Percentiles rank a stretch among this genome's conserved stretches.
These are phyloP conservation scores for Erythrobasidium yunnanense DNA, from an alignment of 768 basidiomycete genomes.

Conservation along the genomic window DNA sequence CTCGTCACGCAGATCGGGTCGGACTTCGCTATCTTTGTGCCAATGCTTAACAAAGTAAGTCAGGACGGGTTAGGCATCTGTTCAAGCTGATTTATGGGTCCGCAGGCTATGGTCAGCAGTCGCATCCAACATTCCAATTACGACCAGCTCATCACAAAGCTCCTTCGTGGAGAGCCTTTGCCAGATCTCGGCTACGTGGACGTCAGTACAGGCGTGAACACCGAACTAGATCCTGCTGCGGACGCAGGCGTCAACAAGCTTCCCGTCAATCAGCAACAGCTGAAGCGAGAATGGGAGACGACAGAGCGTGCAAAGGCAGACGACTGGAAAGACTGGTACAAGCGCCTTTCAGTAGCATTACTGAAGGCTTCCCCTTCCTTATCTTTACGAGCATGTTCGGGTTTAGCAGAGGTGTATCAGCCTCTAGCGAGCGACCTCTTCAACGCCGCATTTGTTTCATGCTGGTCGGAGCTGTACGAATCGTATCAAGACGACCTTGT, in stretches of 20 bases:
- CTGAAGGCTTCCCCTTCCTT: slow-evolving; percentile 98
- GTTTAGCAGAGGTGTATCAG: slow-evolving; percentile 76
- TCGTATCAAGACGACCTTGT: slow-evolving; percentile 98
- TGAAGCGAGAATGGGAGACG: slow-evolving; percentile 94
- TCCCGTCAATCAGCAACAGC: slow-evolving; percentile 88
- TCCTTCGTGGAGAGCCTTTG: slow-evolving; percentile 81
- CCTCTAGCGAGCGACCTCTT: slow-evolving; percentile 88
- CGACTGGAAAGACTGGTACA: slow-evolving; percentile 95
- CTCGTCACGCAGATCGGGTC: slow-evolving; percentile 85
- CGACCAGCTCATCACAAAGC: slow-evolving; percentile 73
- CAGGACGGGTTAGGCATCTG: background rate
- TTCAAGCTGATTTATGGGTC: background rate
- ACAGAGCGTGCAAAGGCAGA: slow-evolving; percentile 47
- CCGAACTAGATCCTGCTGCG: slow-evolving; percentile 39
- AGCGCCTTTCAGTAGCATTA: slow-evolving; percentile 78
- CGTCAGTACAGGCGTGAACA: slow-evolving; percentile 25
- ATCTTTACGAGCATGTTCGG: slow-evolving; percentile 93
- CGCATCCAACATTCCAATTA: slow-evolving; percentile 71
- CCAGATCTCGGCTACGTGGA: slow-evolving; percentile 70
- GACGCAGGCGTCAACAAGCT: slow-evolving; percentile 72
- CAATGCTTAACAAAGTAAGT: slow-evolving; percentile 84
- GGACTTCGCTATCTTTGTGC: slow-evolving; percentile 94
- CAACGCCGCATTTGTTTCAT: slow-evolving; percentile 95
- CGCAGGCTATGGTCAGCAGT: slow-evolving; percentile 62
- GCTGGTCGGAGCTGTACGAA: slow-evolving; percentile 91